These are phyloP conservation scores for Apodospora peruviana DNA, from an alignment of 495 filamentous ascomycete species.

Conservation along the genomic window DNA sequence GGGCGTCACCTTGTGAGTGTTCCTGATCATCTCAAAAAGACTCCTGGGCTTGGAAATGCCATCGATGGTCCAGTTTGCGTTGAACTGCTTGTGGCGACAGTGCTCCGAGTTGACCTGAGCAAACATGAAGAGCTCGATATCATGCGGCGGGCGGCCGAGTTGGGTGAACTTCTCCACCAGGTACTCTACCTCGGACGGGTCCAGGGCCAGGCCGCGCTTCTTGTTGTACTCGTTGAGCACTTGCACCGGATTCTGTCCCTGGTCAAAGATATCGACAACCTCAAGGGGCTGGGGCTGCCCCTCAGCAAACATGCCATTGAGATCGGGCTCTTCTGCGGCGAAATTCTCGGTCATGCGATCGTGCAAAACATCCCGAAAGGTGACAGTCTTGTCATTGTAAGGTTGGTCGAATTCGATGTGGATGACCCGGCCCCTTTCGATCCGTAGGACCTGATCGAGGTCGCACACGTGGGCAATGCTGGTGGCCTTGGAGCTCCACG, in stretches of 20 bases:
- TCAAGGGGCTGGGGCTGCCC: conserved; percentile 63
- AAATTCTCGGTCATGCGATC: conserved; percentile 93
- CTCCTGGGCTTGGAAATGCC: conserved; percentile 69
- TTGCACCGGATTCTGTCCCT: conserved; percentile 56
- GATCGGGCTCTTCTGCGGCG: conserved; percentile 56
- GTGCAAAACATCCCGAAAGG: conserved; percentile 67
- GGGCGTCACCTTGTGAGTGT: conserved; percentile 77
- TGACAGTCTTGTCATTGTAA: conserved; percentile 42
- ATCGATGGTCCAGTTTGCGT: conserved; percentile 96
- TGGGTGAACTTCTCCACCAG: conserved; percentile 76
- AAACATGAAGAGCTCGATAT: conserved; percentile 99
- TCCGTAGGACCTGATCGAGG: conserved; percentile 66
- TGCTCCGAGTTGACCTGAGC: conserved; percentile 91
- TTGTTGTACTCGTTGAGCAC: conserved; percentile 78
- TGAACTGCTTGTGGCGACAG: conserved; percentile 78
- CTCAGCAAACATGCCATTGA: conserved; percentile 73
- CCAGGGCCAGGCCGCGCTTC: conserved; percentile 75
- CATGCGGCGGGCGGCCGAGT: conserved; percentile 69
- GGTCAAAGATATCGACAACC: conserved; percentile 63
- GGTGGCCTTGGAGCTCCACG: conserved; percentile 96
- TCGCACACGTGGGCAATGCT: conserved; percentile 92
- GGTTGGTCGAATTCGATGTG: conserved; percentile 54
- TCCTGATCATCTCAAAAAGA: conserved; percentile 91
- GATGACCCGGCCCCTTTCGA: conserved; percentile 79
- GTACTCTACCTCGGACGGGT: conserved; percentile 89